Evolutionary conservation across 805 yeast species (phyloP), one percentile per base, ranked within the genome.

Genomic region (Metschnikowia continentalis): DNA sequence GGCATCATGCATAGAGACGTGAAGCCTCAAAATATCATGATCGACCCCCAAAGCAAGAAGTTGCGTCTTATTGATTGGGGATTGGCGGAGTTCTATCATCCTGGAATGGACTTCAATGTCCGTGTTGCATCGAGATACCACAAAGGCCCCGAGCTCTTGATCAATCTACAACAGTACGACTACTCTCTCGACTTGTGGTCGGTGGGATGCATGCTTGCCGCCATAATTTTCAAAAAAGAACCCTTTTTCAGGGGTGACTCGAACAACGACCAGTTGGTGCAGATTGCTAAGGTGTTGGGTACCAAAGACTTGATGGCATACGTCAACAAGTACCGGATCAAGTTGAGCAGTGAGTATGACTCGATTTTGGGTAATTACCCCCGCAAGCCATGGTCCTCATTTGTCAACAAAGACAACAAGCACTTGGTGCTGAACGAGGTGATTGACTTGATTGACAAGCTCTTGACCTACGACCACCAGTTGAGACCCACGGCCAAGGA

Each of bases 1-100:
- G 97, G 97, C 20, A 89, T 91, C 54, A 90, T 91, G 83, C 97
- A 91, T 65, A 78, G 97, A 65, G 97, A 91, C 69, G 96, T 91
- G 50, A 91, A 91, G 68, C 97, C 97, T 10, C 96, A 91, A 62
- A 91, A 91, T 68, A 88, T 91, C 56, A 91, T 91, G 96, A 91
- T 91, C 59, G 97, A 91, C 67, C 96, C 88, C 49, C 72, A 77
- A 53, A 78, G 76, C 54, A 82, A 72, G 67, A 82, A 80, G 62
- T 71, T 91, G 59, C 79, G 96, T 56, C 78, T 90, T 56, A 90
- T 91, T 49, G 97, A 91, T 69, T 91, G 97, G 97, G 97, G 97
- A 6, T 72, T 91, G 47, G 97, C 97, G 7, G 97, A 91, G 67
- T 90, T 89, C 65, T 90, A 90, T 64, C 97, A 91, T 65, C 83